Percentiles rank a stretch among this genome's conserved stretches.
These are phyloP conservation scores for Naganishia sp. DNA, from an alignment of 1,284 basidiomycete species.

Conservation along the genomic window DNA sequence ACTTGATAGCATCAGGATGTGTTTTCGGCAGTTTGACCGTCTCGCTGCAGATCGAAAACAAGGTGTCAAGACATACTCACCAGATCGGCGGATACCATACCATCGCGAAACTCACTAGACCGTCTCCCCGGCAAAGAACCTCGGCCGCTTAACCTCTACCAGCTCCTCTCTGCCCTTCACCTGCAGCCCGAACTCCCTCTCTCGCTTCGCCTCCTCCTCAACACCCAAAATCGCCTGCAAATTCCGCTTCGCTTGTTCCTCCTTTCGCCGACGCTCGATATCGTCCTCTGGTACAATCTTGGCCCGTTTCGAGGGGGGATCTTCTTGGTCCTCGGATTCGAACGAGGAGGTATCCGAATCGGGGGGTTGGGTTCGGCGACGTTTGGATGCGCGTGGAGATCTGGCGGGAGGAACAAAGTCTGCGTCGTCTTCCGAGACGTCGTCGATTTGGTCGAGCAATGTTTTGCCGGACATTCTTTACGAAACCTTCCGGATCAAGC, in stretches of 20 bases:
- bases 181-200: background rate
- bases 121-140: slow-evolving; percentile 50
- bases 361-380: background rate
- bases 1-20: slow-evolving; percentile 45
- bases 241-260: background rate
- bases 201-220: slow-evolving; percentile 22
- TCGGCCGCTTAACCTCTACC: slow-evolving; percentile 46
- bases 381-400: background rate
- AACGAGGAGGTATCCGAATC: background rate
- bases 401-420: slow-evolving; percentile 1
- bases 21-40: slow-evolving; percentile 41
- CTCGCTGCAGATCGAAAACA: slow-evolving; percentile 39
- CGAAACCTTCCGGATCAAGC: too few species aligned
- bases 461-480: slow-evolving; percentile 3
- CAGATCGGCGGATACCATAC: background rate
- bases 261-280: background rate
- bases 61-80: too few species aligned
- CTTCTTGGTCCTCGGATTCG: background rate
- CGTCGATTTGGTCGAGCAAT: slow-evolving; percentile 14
- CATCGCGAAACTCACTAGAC: slow-evolving; percentile 44
- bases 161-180: slow-evolving; percentile 33
- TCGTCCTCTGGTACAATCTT: background rate
- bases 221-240: slow-evolving; percentile 12
- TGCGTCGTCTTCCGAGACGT: slow-evolving; percentile 11
- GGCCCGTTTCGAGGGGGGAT: background rate